Evolutionary conservation across 768 basidiomycete species (phyloP), one percentile per base, ranked within the genome.

Genomic region (Leccinum variicolor): DNA sequence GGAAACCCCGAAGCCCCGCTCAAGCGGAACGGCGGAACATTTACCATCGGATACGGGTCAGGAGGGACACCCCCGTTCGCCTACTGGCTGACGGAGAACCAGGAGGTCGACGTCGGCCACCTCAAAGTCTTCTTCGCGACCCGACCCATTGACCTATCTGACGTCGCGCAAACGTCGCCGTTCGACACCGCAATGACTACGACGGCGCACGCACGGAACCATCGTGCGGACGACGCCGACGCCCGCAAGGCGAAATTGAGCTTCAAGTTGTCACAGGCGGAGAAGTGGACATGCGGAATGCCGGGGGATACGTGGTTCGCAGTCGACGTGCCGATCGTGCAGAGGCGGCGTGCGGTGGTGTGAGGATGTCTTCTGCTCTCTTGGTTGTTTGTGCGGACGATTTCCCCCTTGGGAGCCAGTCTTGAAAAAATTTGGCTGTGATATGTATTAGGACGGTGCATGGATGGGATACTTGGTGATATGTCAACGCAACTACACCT

Each of bases 61-160:
- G n/a, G 23, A 29, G 60, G 60, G 31, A 25, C 43, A 13, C 2
- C 50, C 9, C 60, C 60, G 2, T 52, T 61, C 6, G 26, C 14
- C 6, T 61, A 61, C 45, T 61, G 39, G 10, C 41, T 61, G 25
- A 36, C 31, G 31, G 48, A 34, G 10, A 21, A 25, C 31, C 31
- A 31, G 31, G 54, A 50, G 11, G 49, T 50, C 19, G 49, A 50
- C 49, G 49, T 50, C 4, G 49, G 49, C 19, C 49, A 50, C 29
- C 49, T 50, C n/a, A 54, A 52, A 25, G 26, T 54, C 11, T 52
- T 34, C 33, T 52, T 54, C 25, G 48, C 54, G 1, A 54, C 54
- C 25, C 21, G 25, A 52, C n/a, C 49, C 9, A 19, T 50, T 29
- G 49, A 50, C 19, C 10, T 50, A 19, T 29, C 49, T 14, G 49